phyloP scores from a whole-genome alignment of 139 green algal genomes.

The Astrephomene gubernaculifera region DNA sequence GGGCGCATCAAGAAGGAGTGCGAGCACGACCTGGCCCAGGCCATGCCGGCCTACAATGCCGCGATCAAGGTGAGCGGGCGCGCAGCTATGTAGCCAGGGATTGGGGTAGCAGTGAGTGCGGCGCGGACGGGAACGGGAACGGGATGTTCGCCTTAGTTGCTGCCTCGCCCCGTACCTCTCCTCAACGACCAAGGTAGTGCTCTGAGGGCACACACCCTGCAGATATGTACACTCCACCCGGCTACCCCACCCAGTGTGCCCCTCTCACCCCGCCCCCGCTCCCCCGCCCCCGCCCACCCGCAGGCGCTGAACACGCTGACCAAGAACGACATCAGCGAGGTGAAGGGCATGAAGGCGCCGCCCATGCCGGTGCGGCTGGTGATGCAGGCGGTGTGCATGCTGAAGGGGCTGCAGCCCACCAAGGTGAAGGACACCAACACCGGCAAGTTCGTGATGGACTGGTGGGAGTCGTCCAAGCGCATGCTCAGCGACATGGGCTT shows the following conservation, averaged over 20 bases:
- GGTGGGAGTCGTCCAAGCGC: constrained; percentile 78
- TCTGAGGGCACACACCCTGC: too few species aligned
- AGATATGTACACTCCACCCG: too few species aligned
- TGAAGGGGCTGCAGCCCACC: constrained; percentile 72
- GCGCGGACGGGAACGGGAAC: too few species aligned
- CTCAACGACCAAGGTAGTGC: too few species aligned
- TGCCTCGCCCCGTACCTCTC: too few species aligned
- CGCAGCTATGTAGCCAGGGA: neutral
- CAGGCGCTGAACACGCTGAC: constrained; percentile 81
- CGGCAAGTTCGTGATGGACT: constrained; percentile 75
- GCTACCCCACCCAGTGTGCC: too few species aligned
- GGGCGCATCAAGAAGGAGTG: constrained; percentile 79
- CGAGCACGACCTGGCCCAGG: constrained; percentile 73
- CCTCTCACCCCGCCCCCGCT: too few species aligned
- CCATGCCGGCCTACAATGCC: constrained; percentile 54
- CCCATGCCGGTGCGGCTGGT: constrained; percentile 66
- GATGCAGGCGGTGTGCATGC: constrained; percentile 79
- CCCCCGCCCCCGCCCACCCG: too few species aligned
- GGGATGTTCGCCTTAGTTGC: too few species aligned
- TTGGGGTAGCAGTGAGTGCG: too few species aligned
- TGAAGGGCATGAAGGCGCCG: constrained; percentile 86
- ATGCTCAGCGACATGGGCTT: constrained; percentile 82
- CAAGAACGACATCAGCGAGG: constrained; percentile 84
- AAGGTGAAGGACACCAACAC: constrained; percentile 73
- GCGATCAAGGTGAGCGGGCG: constrained; percentile 63